phyloP scores from a whole-genome alignment of 1,139 yeast genomes.

The Hansenula anomala region DNA sequence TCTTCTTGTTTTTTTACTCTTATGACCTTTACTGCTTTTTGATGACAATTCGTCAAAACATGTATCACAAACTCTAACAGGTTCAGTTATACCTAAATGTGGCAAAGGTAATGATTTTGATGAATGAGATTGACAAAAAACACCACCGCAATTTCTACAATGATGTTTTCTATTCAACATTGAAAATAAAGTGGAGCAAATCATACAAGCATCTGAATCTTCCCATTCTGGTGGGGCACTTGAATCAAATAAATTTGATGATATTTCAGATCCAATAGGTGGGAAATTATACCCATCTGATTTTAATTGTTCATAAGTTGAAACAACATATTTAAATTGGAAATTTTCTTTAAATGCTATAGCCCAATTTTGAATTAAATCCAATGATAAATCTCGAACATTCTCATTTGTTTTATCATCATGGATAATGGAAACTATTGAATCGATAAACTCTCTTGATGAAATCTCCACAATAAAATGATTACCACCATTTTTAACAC shows the following conservation, averaged over 20 bases:
- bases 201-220: slow-evolving; percentile 94
- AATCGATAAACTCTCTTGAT: slow-evolving; percentile 83
- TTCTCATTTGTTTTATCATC: slow-evolving; percentile 33
- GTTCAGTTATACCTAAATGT: slow-evolving; percentile 78
- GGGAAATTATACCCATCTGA: slow-evolving; percentile 71
- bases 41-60: slow-evolving; percentile 59
- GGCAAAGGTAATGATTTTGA: slow-evolving; percentile 67
- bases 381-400: slow-evolving; percentile 58
- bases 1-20: slow-evolving; percentile 19
- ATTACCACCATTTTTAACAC: slow-evolving; percentile 90
- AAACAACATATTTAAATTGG: slow-evolving; percentile 61
- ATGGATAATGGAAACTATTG: slow-evolving; percentile 41
- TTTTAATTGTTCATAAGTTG: slow-evolving; percentile 54
- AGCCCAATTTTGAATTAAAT: slow-evolving; percentile 73
- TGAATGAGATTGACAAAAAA: slow-evolving; percentile 82
- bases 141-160: slow-evolving; percentile 97
- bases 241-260: slow-evolving; percentile 68
- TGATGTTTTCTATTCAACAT: slow-evolving; percentile 91
- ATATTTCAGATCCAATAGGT: slow-evolving; percentile 16
- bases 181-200: slow-evolving; percentile 76
- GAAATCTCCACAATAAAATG: slow-evolving; percentile 80
- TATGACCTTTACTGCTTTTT: slow-evolving; percentile 25
- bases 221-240: slow-evolving; percentile 98
- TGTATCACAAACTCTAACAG: slow-evolving; percentile 92
- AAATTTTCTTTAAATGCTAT: slow-evolving; percentile 65